phyloP scores from a whole-genome alignment of 768 basidiomycete species.

The Auricularia cornea region DNA sequence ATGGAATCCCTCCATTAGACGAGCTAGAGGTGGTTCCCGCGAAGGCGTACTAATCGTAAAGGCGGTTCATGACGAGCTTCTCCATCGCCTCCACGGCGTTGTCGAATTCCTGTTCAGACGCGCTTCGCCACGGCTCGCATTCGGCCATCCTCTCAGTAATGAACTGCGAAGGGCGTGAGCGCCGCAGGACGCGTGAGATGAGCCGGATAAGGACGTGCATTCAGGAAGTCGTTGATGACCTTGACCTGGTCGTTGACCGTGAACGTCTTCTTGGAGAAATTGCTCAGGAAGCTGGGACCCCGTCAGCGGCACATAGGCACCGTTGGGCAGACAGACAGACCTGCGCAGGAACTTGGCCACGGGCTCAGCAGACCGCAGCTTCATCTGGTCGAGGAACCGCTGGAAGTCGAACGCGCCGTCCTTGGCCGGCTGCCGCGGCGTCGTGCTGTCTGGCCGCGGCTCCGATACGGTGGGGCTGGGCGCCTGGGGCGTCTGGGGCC shows the following conservation, averaged over 20 bases:
- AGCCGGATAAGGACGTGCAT: conserved; percentile 40
- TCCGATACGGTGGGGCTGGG: neutral
- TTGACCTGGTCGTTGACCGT: conserved; percentile 91
- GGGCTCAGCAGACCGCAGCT: conserved; percentile 76
- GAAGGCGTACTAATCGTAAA: conserved; percentile 94
- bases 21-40: no score
- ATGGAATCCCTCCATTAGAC: no score
- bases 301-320: neutral
- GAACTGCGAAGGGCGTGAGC: conserved; percentile 44
- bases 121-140: conserved; percentile 68
- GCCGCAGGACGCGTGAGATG: neutral
- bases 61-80: conserved; percentile 96
- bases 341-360: conserved; percentile 93
- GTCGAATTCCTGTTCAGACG: conserved; percentile 79
- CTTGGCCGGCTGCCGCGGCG: neutral
- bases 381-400: conserved; percentile 91
- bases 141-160: conserved; percentile 83
- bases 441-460: neutral
- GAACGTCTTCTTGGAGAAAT: conserved; percentile 87
- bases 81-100: conserved; percentile 99
- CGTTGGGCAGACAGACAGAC: conserved; percentile 39
- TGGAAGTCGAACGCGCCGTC: conserved; percentile 74
- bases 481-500: neutral
- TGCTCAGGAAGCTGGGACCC: conserved; percentile 73
- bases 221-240: conserved; percentile 89